phyloP scores from a whole-genome alignment of 169 alveolate genomes.

The Cytauxzoon felis region DNA sequence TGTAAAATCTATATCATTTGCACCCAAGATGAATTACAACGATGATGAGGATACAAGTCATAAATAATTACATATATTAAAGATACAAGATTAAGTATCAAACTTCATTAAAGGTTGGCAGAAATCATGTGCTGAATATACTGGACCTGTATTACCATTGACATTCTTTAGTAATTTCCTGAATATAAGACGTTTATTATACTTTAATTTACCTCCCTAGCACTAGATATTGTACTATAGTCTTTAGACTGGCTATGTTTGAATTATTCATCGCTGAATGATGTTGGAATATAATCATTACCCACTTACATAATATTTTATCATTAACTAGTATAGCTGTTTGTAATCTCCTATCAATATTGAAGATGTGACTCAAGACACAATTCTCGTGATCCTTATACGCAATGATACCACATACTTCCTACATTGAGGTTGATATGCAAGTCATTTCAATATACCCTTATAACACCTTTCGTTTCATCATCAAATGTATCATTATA shows the following conservation, averaged over 20 bases:
- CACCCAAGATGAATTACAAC: constrained; percentile 47
- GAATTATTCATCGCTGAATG: neutral
- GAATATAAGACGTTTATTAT: neutral
- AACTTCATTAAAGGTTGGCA: constrained; percentile 8
- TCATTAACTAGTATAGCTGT: constrained; percentile 25
- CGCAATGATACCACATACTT: constrained; percentile 21
- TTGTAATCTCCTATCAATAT: constrained; percentile 5
- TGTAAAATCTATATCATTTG: constrained; percentile 32
- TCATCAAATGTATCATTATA: constrained; percentile 1
- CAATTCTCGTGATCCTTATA: constrained; percentile 10
- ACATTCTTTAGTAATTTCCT: constrained; percentile 15
- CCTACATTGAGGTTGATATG: constrained; percentile 1
- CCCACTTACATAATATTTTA: constrained; percentile 8
- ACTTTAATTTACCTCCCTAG: constrained; percentile 8
- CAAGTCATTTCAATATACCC: too few relatives aligned
- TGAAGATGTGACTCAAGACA: neutral
- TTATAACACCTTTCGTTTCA: too few relatives aligned
- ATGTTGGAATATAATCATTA: neutral
- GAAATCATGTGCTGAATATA: constrained; percentile 14
- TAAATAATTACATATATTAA: neutral
- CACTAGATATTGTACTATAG: constrained; percentile 9
- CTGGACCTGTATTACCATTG: constrained; percentile 25
- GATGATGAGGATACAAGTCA: neutral
- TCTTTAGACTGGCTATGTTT: constrained; percentile 15
- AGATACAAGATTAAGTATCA: neutral